Percentiles rank a stretch among this genome's conserved stretches.
phyloP scores from a whole-genome alignment of 2,329 filamentous ascomycete genomes.

The Colletotrichum tropicicola region DNA sequence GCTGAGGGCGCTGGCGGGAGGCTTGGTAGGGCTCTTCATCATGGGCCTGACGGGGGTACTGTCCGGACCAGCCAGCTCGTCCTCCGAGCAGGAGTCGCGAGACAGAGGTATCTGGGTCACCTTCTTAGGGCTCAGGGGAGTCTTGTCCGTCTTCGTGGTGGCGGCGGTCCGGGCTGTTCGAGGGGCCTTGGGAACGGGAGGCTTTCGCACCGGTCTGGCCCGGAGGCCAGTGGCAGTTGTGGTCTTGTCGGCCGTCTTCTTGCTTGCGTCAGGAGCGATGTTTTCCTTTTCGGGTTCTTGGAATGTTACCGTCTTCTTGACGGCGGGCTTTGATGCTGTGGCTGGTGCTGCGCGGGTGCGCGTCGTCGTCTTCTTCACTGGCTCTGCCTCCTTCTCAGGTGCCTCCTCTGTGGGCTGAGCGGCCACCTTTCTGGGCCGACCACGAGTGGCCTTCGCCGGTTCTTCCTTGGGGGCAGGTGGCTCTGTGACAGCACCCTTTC shows the following conservation, averaged over 20 bases:
- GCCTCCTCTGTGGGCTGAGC: slow-evolving; percentile 31
- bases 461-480: slow-evolving; percentile 29
- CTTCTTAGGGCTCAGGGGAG: slow-evolving; percentile 72
- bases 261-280: slow-evolving; percentile 51
- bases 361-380: slow-evolving; percentile 34
- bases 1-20: slow-evolving; percentile 42
- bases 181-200: slow-evolving; percentile 40
- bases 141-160: slow-evolving; percentile 48
- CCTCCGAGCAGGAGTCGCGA: slow-evolving; percentile 62
- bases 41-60: slow-evolving; percentile 60
- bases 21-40: slow-evolving; percentile 65
- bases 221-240: slow-evolving; percentile 45
- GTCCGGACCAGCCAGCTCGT: slow-evolving; percentile 65
- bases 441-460: slow-evolving; percentile 48
- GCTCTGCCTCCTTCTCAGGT: slow-evolving; percentile 37
- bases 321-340: slow-evolving; percentile 50
- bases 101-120: slow-evolving; percentile 63
- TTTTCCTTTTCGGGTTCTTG: slow-evolving; percentile 74
- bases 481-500: slow-evolving; percentile 37
- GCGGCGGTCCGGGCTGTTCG: slow-evolving; percentile 37
- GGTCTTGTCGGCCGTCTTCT: slow-evolving; percentile 40
- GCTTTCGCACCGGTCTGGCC: slow-evolving; percentile 56
- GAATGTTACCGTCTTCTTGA: slow-evolving; percentile 71
- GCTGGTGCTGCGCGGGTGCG: slow-evolving; percentile 37
- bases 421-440: slow-evolving; percentile 51